These are phyloP conservation scores for Ogataea populi-albae DNA, from an alignment of 805 yeast genomes.

Conservation along the genomic window DNA sequence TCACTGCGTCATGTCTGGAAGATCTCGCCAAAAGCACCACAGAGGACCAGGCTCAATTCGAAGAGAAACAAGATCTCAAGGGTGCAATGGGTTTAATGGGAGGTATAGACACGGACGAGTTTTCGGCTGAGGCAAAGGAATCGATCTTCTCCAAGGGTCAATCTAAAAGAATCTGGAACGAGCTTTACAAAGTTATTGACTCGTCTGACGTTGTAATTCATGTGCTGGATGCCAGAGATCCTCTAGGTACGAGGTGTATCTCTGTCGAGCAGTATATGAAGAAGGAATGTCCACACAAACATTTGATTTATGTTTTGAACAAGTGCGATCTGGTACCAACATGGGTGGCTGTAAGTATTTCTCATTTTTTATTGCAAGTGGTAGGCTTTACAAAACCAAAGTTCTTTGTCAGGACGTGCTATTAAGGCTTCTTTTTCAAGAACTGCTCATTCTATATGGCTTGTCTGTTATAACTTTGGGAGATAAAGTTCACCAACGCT, in stretches of 20 bases:
- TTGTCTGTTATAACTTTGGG: slow-evolving; percentile 98
- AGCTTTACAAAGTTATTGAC: slow-evolving; percentile 92
- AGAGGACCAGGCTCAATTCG: slow-evolving; percentile 54
- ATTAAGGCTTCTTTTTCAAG: slow-evolving; percentile 16
- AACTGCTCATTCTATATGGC: slow-evolving; percentile 38
- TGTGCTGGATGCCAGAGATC: slow-evolving; percentile 96
- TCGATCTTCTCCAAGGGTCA: slow-evolving; percentile 96
- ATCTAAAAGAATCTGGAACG: slow-evolving; percentile 98
- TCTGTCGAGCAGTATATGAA: slow-evolving; percentile 89
- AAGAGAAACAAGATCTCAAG: slow-evolving; percentile 74
- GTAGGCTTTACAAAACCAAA: slow-evolving; percentile 51
- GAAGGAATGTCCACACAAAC: slow-evolving; percentile 96
- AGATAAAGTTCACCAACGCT: too few species aligned
- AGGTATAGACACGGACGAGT: slow-evolving; percentile 68
- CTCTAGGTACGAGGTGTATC: slow-evolving; percentile 91
- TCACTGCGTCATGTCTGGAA: slow-evolving; percentile 69
- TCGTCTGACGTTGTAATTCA: slow-evolving; percentile 97
- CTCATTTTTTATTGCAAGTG: slow-evolving; percentile 8
- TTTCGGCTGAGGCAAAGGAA: slow-evolving; percentile 89
- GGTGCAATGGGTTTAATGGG: slow-evolving; percentile 82
- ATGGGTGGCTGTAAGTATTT: slow-evolving; percentile 95
- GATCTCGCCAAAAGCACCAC: slow-evolving; percentile 66
- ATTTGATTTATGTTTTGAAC: slow-evolving; percentile 88
- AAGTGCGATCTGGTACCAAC: slow-evolving; percentile 98
- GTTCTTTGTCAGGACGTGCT: slow-evolving; percentile 79